Conservation (phyloP, 371 early-diverging fungal species). For the Haplosporangium sp. region DNA sequence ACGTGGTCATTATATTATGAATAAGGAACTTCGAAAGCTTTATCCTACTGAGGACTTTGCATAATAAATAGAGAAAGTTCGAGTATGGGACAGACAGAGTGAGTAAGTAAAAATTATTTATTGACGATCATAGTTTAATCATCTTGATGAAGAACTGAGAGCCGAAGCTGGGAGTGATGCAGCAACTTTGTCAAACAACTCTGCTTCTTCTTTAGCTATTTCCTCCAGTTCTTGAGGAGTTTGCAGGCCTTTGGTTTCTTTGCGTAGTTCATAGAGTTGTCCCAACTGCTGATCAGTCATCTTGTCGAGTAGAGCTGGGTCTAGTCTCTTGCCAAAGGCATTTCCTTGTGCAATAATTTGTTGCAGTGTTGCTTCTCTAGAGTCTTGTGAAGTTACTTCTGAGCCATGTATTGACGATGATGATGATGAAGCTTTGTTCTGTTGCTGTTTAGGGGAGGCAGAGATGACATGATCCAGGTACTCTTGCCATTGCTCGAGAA, state of each 20-base stretch:
- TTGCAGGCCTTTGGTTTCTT: constrained; percentile 65
- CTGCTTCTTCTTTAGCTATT: constrained; percentile 44
- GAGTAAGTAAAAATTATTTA: neutral
- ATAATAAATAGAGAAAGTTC: neutral
- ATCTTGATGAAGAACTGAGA: constrained; percentile 15
- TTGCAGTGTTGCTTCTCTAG: constrained; percentile 27
- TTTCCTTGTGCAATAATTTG: constrained; percentile 33
- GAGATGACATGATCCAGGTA: constrained; percentile 57
- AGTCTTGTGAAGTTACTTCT: constrained; percentile 2
- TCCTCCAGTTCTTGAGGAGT: constrained; percentile 47
- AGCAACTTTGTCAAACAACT: constrained; percentile 38
- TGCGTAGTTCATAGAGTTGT: constrained; percentile 72
- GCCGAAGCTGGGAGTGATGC: constrained; percentile 24
- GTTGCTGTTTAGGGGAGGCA: constrained; percentile 10
- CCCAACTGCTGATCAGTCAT: constrained; percentile 78
- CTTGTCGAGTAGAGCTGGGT: constrained; percentile 63
- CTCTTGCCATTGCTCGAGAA: constrained; percentile 73
- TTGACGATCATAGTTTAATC: neutral
- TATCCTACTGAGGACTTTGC: constrained; percentile 49
- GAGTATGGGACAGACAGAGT: neutral
- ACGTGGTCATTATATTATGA: constrained; percentile 47
- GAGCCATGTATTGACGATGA: constrained; percentile 25
- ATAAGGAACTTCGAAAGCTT: constrained; percentile 45
- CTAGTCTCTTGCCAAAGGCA: constrained; percentile 66
- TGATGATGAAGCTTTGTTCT: constrained; percentile 9